Conservation (phyloP, 345 rosid genomes). For the Raphanus raphanistrum region DNA sequence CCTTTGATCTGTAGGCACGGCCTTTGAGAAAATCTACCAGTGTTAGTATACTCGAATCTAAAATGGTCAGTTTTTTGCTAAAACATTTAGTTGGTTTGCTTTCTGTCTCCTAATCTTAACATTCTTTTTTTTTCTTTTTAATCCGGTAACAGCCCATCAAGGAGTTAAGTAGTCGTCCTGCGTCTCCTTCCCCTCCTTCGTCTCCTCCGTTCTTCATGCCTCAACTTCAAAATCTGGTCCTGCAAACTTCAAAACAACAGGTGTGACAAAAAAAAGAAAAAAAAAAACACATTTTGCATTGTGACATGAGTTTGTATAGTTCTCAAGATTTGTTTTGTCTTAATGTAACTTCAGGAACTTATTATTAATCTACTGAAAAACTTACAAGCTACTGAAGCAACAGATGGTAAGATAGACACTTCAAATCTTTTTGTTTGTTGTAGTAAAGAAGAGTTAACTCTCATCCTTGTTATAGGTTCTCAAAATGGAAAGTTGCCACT, state of each 20-base stretch:
- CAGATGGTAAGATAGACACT: slow-evolving; percentile 60
- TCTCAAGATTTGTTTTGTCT: slow-evolving; percentile 9
- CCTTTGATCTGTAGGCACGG: slow-evolving; percentile 58
- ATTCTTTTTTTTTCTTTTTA: background rate
- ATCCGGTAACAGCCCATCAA: slow-evolving; percentile 43
- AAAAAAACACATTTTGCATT: background rate
- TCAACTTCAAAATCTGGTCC: slow-evolving; percentile 85
- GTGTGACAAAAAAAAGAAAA: too few relatives aligned
- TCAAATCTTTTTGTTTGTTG: background rate
- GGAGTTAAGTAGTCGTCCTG: slow-evolving; percentile 46
- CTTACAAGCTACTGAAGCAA: slow-evolving; percentile 62
- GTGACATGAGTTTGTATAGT: background rate
- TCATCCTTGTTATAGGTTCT: slow-evolving; percentile 44
- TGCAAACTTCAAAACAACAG: slow-evolving; percentile 86
- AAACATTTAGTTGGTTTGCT: background rate
- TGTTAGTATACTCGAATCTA: slow-evolving; percentile 69
- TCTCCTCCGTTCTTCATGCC: slow-evolving; percentile 53
- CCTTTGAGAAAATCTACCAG: slow-evolving; percentile 92
- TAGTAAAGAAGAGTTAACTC: background rate
- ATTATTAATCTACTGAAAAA: slow-evolving; percentile 61
- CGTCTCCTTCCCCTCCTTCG: slow-evolving; percentile 32
- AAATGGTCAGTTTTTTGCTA: slow-evolving; percentile 53
- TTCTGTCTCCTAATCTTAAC: slow-evolving; percentile 2
- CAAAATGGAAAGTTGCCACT: slow-evolving; percentile 89
- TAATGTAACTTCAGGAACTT: slow-evolving; percentile 58